phyloP scores from a whole-genome alignment of 441 rosid species.

The Rhodomyrtus psidioides region DNA sequence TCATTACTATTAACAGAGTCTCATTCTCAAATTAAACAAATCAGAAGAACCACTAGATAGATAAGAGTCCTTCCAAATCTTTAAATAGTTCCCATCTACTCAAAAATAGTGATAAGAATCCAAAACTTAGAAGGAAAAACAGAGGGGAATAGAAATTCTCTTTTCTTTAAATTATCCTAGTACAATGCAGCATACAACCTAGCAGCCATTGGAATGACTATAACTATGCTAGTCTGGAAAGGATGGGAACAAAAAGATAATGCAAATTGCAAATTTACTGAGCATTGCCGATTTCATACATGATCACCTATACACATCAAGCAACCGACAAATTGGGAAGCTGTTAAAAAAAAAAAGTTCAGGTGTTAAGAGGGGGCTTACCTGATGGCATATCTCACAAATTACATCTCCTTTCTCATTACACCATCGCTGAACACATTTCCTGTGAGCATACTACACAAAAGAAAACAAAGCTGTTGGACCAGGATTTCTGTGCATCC shows the following conservation, averaged over 20 bases:
- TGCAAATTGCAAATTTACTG: background rate
- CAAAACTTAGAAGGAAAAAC: background rate
- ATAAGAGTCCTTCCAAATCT: background rate
- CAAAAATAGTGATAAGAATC: background rate
- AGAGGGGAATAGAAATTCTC: background rate
- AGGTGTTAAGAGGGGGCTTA: slow-evolving; percentile 8
- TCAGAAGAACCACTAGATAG: too few species aligned
- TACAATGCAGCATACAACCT: background rate
- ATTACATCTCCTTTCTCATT: slow-evolving; percentile 84
- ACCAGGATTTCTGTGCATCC: background rate
- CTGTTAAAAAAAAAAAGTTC: background rate
- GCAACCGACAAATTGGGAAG: background rate
- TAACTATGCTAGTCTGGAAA: background rate
- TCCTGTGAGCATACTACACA: slow-evolving; percentile 72
- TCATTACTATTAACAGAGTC: too few species aligned
- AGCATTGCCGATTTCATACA: background rate
- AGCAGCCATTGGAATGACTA: background rate
- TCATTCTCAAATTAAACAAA: too few species aligned
- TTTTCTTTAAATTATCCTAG: background rate
- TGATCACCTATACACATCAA: background rate
- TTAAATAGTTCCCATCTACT: background rate
- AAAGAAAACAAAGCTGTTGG: background rate
- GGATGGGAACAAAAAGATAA: background rate
- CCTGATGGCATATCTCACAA: slow-evolving; percentile 95
- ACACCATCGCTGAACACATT: slow-evolving; percentile 96